Conservation (phyloP, 768 basidiomycete genomes). For the Amanita rubescens region DNA sequence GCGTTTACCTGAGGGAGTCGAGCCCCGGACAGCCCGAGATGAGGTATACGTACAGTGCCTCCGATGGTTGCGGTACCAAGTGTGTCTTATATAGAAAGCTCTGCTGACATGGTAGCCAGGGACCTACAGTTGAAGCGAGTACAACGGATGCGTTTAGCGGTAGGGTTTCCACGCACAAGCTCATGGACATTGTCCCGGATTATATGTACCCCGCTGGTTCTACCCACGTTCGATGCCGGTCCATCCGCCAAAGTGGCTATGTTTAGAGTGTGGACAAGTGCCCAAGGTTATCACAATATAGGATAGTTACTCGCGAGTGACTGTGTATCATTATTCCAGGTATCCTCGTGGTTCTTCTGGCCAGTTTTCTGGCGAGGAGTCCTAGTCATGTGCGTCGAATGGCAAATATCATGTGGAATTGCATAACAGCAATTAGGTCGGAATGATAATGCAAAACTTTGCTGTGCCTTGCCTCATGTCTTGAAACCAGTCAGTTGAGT, state of each 20-base stretch:
- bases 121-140: background rate
- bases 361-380: background rate
- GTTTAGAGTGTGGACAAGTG: background rate
- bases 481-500: background rate
- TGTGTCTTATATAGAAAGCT: background rate
- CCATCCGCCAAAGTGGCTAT: constrained; percentile 49
- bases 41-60: background rate
- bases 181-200: background rate
- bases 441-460: background rate
- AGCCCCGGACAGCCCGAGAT: background rate
- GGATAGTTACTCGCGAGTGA: too few species aligned
- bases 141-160: background rate
- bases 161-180: background rate
- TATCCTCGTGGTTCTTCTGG: background rate
- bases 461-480: background rate
- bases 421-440: background rate
- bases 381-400: too few species aligned
- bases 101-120: background rate
- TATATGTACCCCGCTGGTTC: background rate
- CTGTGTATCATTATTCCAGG: background rate
- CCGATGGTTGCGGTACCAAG: background rate
- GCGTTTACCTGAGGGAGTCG: background rate
- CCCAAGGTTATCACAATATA: too few species aligned
- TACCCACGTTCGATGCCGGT: constrained; percentile 51
- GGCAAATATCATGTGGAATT: too few species aligned